Evolutionary conservation across 768 basidiomycete genomes (phyloP), one percentile per base, ranked within the genome.

Genomic region (Termitomyces heimii): DNA sequence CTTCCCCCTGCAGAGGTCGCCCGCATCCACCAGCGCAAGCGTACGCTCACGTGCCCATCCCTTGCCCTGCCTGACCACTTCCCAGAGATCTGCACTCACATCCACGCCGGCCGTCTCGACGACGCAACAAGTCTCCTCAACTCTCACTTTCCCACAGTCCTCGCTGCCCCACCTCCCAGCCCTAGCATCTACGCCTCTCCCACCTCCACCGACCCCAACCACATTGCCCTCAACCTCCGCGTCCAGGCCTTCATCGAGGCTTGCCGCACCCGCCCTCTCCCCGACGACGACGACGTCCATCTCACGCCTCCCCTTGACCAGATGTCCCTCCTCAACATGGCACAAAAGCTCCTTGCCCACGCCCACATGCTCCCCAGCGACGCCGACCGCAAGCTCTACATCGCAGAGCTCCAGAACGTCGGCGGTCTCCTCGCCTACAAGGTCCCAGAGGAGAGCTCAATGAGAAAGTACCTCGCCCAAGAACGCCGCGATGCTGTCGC

Each of bases 171-270:
- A 12, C 46, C 47, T 12, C 53, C 51, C 34, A 60, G 59, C 20
- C 61, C n/a, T n/a, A n/a, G 63, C 18, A 65, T 68, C 58, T 87
- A 83, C 60, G 68, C 81, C 22, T 73, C 82, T 26, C 72, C 83
- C 3, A 86, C 82, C 1, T 87, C 92, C 6, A 77, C 85, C 28
- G 78, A 87, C 47, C 88, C 93, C n/a, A 69, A 75, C 1, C 91
- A 94, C 63, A 77, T 96, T 53, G 75, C 77, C 18, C 80, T 98
- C 59, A 94, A 97, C 67, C 84, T 98, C 39, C 88, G 87, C 50
- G 90, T 97, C 48, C 85, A 89, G 42, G 82, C 83, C 2, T 98
- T 97, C 73, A 85, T 91, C 65, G 95, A 98, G 70, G 81, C 86
- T 22, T 85, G 92, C 61, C 84, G 93, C 29, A 88, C 88, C 2